phyloP scores from a whole-genome alignment of 345 rosid species.

The Citrus cavaleriei region DNA sequence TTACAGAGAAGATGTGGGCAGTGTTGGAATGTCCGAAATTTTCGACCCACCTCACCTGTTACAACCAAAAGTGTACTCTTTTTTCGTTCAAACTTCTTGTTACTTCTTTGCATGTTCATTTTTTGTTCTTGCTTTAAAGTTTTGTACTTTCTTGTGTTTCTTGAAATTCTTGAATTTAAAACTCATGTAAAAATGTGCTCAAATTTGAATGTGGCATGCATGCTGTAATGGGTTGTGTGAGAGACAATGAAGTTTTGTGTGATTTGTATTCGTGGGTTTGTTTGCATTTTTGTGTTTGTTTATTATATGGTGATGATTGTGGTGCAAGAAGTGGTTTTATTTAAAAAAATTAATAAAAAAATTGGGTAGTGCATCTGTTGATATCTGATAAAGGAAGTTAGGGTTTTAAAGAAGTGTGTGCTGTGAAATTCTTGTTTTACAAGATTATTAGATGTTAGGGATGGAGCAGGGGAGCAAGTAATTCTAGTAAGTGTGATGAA shows the following conservation, averaged over 20 bases:
- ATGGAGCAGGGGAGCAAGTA: background rate
- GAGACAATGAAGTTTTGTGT: too few relatives aligned
- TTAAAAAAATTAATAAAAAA: background rate
- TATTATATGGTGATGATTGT: background rate
- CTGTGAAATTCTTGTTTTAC: background rate
- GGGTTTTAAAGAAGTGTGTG: background rate
- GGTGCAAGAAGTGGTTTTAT: background rate
- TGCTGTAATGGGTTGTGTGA: too few relatives aligned
- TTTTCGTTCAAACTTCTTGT: background rate
- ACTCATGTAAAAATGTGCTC: background rate
- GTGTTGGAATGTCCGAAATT: slow-evolving; percentile 90
- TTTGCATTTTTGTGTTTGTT: background rate
- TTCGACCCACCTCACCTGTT: slow-evolving; percentile 72
- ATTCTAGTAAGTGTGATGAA: background rate
- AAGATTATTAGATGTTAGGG: background rate
- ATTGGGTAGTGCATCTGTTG: background rate
- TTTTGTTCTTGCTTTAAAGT: background rate
- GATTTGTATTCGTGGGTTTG: background rate
- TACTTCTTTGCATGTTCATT: background rate
- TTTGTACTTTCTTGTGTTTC: background rate
- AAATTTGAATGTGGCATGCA: background rate
- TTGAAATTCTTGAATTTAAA: background rate
- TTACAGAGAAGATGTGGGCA: slow-evolving; percentile 95
- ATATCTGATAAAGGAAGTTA: background rate
- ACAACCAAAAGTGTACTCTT: slow-evolving; percentile 60